These are phyloP conservation scores for Clausena lansium DNA, from an alignment of 345 rosid species.

Conservation along the genomic window DNA sequence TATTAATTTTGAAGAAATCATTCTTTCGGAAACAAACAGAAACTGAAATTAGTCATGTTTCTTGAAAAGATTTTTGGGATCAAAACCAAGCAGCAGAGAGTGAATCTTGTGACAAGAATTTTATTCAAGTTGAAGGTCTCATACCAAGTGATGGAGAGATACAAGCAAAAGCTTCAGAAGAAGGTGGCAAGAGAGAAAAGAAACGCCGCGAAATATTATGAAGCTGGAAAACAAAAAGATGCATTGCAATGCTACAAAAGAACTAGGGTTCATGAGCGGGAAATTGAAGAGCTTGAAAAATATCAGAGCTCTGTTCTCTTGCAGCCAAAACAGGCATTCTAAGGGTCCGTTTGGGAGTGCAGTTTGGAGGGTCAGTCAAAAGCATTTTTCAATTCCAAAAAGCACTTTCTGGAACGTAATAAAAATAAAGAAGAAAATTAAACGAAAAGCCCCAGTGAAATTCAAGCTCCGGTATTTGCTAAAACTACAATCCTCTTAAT, in stretches of 20 bases:
- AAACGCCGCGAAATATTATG: background rate
- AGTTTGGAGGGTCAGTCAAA: background rate
- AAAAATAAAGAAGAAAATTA: no score
- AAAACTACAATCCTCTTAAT: no score
- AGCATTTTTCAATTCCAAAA: background rate
- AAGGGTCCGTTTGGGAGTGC: background rate
- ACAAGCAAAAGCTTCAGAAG: background rate
- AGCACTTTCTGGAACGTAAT: background rate
- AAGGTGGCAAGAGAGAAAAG: background rate
- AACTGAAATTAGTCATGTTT: background rate
- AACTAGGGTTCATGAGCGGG: background rate
- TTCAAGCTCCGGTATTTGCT: no score
- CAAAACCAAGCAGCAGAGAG: background rate
- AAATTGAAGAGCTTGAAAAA: background rate
- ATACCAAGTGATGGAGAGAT: background rate
- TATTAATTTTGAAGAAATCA: no score
- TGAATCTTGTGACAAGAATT: background rate
- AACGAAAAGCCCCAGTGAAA: no score
- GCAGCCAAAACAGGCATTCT: background rate
- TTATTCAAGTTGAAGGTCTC: conserved; percentile 5
- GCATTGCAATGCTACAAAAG: background rate
- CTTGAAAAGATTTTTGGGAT: background rate
- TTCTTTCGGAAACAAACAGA: background rate
- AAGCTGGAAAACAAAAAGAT: background rate
- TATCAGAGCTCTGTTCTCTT: background rate